Evolutionary conservation across 495 filamentous ascomycete species (phyloP), one percentile per base, ranked within the genome.

Genomic region (Talaromyces adpressus): DNA sequence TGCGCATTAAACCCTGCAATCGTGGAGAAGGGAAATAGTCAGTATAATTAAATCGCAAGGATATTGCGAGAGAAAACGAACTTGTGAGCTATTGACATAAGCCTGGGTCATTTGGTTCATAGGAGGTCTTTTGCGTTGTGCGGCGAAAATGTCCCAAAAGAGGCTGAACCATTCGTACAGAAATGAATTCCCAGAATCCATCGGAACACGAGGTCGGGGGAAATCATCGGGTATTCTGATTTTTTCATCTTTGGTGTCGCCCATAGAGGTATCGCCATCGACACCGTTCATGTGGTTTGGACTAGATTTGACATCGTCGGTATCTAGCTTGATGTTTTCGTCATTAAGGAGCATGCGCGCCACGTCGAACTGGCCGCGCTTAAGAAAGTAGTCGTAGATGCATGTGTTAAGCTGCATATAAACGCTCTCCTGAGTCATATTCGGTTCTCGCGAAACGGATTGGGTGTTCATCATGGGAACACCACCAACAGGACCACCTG

Each of bases 381-480:
- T 89, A 45, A 96, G 75, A 62, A 98, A 92, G 72, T 98, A 97
- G 68, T 97, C 92, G 80, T 98, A 98, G 64, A 98, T 98, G 72
- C 93, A 96, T 2, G 92, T 96, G 77, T 98, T 95, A 30, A 98
- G 86, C 11, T 91, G 95, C 77, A 92, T 91, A 57, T 98, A 85
- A 69, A 78, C 78, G n/a, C 64, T 65, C 45, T 84, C 80, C 67
- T 77, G 77, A 30, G 71, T 81, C 72, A 73, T 73, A 65, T 64
- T 70, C 64, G 65, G 72, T 62, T 79, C 81, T 63, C 75, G 79
- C 73, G 73, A 78, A 69, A 75, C 77, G 71, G 79, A 81, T 69
- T 85, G 84, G 69, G 87, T 90, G 71, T 85, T 87, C 79, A 90
- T 89, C 84, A 91, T 89, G 14, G 85, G 84, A 71, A 89, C 85